Evolutionary conservation across 345 rosid genomes (phyloP), one percentile per base, ranked within the genome.

Genomic region (Lumnitzera racemosa): DNA sequence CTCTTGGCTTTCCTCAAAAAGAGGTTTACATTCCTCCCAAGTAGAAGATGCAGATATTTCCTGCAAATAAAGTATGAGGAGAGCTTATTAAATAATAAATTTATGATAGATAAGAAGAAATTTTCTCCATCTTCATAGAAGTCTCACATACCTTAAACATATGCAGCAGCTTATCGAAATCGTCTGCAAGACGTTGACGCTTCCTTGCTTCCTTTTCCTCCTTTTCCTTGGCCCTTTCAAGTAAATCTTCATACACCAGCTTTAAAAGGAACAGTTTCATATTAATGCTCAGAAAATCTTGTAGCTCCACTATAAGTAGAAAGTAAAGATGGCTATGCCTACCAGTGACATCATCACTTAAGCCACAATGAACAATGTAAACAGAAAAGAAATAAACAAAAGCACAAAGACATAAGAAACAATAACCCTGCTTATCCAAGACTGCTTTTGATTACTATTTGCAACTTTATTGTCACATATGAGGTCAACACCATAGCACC

Each of bases 181-280:
- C 97, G 79, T 94, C 97, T 13, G 85, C 89, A 62, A 86, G 76
- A 57, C 88, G 90, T 67, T 86, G 96, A 57, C 83, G 83, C 76
- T 83, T 94, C 81, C 85, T 88, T 49, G 89, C 95, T 75, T 90
- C 99, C 78, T 88, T 94, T 73, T 83, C 97, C 69, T 94, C 96
- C 75, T 94, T 94, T 74, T 94, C 97, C 83, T 80, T 90, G 36
- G 80, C 82, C 74, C 96, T 83, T 73, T 88, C 96, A 36, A 84
- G 72, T 61, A 90, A 65, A 58, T 94, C 99, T 61, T 88, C 89
- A 49, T 72, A 94, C 59, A 94, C 71, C 74, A 90, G 95, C 99
- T 94, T 76, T 48, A 74, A 54, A 55, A 49, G 61, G 51, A 55
- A 49, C 41, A 57, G 15, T 17, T 57, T 57, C 60, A 36, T 6